A percentile compares a stretch with the other conserved stretches of the same genome.
Conservation (phyloP, 2,329 filamentous ascomycete species). For the Colletotrichum simmondsii region DNA sequence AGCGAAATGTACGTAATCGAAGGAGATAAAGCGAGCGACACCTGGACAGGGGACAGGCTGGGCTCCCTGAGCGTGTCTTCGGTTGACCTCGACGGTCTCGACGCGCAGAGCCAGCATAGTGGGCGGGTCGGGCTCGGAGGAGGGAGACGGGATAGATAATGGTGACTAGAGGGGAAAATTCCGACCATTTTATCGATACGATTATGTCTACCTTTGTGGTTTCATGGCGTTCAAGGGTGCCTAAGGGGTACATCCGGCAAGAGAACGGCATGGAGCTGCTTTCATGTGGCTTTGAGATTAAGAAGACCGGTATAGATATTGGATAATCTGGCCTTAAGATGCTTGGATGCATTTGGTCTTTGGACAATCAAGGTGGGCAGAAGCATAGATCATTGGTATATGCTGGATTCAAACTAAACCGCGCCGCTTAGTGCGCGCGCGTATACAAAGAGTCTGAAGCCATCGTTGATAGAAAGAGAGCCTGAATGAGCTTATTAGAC, state of each 20-base stretch:
- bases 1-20: constrained; percentile 52
- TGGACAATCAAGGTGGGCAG: background rate
- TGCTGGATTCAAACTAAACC: background rate
- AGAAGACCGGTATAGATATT: background rate
- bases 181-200: background rate
- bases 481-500: background rate
- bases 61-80: constrained; percentile 41
- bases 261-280: background rate
- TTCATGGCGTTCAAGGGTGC: background rate
- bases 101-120: constrained; percentile 37
- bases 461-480: no score
- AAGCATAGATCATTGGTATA: background rate
- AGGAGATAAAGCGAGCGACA: constrained; percentile 38
- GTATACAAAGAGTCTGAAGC: background rate
- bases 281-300: background rate
- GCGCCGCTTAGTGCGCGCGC: background rate
- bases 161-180: background rate
- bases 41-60: constrained; percentile 34
- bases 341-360: background rate
- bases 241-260: background rate
- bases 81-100: constrained; percentile 37
- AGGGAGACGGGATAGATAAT: background rate
- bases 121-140: constrained; percentile 34
- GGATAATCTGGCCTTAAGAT: background rate
- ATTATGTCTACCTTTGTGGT: background rate